A percentile compares a stretch with the other conserved stretches of the same genome.
Evolutionary conservation across 2,329 filamentous ascomycete species (phyloP).

Genomic region (Penicillium sp.): DNA sequence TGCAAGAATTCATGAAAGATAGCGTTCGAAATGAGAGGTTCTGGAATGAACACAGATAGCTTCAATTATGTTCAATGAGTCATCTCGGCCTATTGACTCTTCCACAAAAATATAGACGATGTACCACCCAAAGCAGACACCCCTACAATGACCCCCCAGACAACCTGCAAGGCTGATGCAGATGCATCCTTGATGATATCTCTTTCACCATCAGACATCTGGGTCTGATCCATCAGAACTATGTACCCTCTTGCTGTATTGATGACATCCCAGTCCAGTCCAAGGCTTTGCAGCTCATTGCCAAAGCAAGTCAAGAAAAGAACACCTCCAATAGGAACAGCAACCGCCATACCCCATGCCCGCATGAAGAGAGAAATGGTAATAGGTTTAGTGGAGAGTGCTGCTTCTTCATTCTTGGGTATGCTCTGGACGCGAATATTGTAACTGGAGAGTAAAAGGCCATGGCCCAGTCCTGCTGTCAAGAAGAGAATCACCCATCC

Average conservation of each 20-base stretch:
- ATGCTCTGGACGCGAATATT: conserved; percentile 44
- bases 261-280: conserved; percentile 9
- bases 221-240: conserved; percentile 17
- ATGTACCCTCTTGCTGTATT: conserved; percentile 15
- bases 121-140: conserved; percentile 27
- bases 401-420: conserved; percentile 40
- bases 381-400: conserved; percentile 25
- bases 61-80: neutral
- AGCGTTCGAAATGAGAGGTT: neutral
- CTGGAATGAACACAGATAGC: neutral
- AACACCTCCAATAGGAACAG: conserved; percentile 42
- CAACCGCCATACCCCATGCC: conserved; percentile 48
- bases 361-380: conserved; percentile 18
- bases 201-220: conserved; percentile 12
- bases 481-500: conserved; percentile 41
- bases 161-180: conserved; percentile 21
- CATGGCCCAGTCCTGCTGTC: conserved; percentile 44
- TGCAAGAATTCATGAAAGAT: neutral
- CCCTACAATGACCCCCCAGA: conserved; percentile 30
- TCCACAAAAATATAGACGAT: conserved; percentile 23
- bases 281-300: conserved; percentile 23
- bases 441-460: conserved; percentile 43
- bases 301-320: conserved; percentile 46
- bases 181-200: conserved; percentile 16
- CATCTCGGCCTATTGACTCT: neutral